Conservation (phyloP, 1,139 yeast species). For the Candida glucosophila region DNA sequence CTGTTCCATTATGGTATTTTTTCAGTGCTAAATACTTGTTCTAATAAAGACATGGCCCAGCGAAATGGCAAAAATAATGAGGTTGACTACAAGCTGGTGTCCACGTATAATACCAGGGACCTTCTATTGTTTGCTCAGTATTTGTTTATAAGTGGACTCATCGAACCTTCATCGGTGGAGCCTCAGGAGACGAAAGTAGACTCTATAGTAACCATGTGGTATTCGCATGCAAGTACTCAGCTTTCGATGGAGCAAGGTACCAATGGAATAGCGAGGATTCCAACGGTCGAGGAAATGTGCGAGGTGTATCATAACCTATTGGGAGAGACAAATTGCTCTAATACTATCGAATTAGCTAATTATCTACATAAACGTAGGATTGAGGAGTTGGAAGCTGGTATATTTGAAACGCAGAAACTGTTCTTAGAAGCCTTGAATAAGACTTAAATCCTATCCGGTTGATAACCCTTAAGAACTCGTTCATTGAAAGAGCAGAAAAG, state of each 20-base stretch:
- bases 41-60: too few species aligned
- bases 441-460: too few species aligned
- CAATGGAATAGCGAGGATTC: conserved; percentile 4
- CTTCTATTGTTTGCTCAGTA: conserved; percentile 12
- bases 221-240: conserved; percentile 9
- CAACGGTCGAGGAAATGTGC: conserved; percentile 8
- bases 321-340: conserved; percentile 6
- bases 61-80: too few species aligned
- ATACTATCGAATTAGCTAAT: conserved; percentile 15
- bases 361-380: conserved; percentile 10
- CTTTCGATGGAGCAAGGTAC: conserved; percentile 6
- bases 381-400: conserved; percentile 8
- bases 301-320: conserved; percentile 11
- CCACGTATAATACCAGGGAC: conserved; percentile 11
- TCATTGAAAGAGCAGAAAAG: too few species aligned
- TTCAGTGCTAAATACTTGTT: too few species aligned
- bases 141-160: conserved; percentile 11
- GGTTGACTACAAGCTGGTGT: too few species aligned
- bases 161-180: conserved; percentile 8
- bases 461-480: too few species aligned
- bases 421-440: too few species aligned
- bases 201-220: conserved; percentile 7
- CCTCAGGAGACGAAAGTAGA: too few species aligned
- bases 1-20: too few species aligned
- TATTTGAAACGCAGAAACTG: background rate